Conservation (phyloP, 208 protist species). For the Leishmania major region DNA sequence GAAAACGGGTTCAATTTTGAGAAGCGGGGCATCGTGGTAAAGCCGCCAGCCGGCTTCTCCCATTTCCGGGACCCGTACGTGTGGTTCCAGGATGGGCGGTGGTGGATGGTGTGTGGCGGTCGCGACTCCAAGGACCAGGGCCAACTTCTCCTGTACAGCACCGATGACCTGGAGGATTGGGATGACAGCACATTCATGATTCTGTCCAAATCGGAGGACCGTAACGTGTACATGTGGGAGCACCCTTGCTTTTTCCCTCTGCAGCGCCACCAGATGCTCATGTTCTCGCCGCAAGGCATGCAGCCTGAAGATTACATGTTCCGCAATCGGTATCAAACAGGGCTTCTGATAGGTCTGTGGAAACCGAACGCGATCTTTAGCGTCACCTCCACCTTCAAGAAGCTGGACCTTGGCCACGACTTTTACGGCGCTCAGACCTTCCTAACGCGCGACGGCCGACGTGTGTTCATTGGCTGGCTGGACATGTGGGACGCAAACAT, state of each 20-base stretch:
- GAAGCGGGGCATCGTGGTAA: constrained; percentile 71
- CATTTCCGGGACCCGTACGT: constrained; percentile 60
- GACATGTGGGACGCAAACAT: constrained; percentile 63
- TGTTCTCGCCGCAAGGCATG: constrained; percentile 48
- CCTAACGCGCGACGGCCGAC: constrained; percentile 36
- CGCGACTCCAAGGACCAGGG: constrained; percentile 62
- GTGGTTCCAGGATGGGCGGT: constrained; percentile 54
- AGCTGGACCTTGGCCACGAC: constrained; percentile 51
- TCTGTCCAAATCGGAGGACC: constrained; percentile 53
- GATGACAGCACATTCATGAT: constrained; percentile 66
- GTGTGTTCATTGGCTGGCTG: constrained; percentile 57
- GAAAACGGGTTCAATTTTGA: constrained; percentile 71
- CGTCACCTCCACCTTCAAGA: constrained; percentile 35
- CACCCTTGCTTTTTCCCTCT: constrained; percentile 51
- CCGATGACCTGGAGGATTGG: constrained; percentile 70
- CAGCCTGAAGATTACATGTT: constrained; percentile 32
- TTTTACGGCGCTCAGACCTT: constrained; percentile 57
- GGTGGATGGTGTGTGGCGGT: constrained; percentile 68
- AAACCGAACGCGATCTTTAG: constrained; percentile 43
- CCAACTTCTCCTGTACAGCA: constrained; percentile 68
- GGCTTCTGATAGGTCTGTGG: constrained; percentile 47
- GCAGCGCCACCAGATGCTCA: constrained; percentile 32
- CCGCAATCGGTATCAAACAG: constrained; percentile 50
- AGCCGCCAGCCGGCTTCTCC: constrained; percentile 58
- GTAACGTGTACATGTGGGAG: constrained; percentile 67